phyloP scores from a whole-genome alignment of 495 filamentous ascomycete species.

The Bacidia gigantensis region DNA sequence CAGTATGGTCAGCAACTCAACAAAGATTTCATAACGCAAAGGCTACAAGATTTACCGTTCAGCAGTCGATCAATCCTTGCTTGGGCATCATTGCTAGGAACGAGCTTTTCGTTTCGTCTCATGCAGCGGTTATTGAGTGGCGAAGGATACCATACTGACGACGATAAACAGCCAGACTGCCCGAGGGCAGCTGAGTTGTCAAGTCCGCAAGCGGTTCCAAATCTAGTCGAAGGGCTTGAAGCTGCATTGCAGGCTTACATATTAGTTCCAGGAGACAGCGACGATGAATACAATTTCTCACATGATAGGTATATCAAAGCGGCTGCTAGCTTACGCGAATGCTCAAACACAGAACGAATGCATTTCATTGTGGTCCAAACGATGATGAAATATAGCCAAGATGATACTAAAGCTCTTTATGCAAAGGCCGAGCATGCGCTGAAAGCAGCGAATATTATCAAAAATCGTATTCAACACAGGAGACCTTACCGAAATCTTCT shows the following conservation, averaged over 20 bases:
- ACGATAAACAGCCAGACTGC: constrained; percentile 26
- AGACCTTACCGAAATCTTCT: constrained; percentile 57
- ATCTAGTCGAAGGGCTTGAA: constrained; percentile 63
- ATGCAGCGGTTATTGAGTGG: constrained; percentile 63
- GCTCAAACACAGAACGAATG: constrained; percentile 56
- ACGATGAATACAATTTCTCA: constrained; percentile 65
- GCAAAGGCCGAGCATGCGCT: constrained; percentile 64
- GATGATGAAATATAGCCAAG: constrained; percentile 53
- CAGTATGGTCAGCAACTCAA: constrained; percentile 65
- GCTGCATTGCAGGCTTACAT: constrained; percentile 63
- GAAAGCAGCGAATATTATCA: constrained; percentile 58
- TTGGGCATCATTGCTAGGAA: constrained; percentile 75
- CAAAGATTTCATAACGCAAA: constrained; percentile 61
- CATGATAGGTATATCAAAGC: constrained; percentile 77
- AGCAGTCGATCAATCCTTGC: constrained; percentile 61
- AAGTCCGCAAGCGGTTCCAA: constrained; percentile 25
- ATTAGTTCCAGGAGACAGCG: constrained; percentile 57
- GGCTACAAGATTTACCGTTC: constrained; percentile 60
- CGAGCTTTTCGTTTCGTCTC: constrained; percentile 63
- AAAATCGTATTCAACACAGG: constrained; percentile 41
- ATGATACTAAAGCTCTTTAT: constrained; percentile 43
- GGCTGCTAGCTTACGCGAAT: constrained; percentile 53
- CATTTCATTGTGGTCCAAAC: constrained; percentile 74
- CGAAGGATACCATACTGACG: constrained; percentile 44
- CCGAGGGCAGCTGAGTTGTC: constrained; percentile 19